Base-by-base conservation (phyloP, 176 grass and related monocot species). In the Pharus latifolius region DNA sequence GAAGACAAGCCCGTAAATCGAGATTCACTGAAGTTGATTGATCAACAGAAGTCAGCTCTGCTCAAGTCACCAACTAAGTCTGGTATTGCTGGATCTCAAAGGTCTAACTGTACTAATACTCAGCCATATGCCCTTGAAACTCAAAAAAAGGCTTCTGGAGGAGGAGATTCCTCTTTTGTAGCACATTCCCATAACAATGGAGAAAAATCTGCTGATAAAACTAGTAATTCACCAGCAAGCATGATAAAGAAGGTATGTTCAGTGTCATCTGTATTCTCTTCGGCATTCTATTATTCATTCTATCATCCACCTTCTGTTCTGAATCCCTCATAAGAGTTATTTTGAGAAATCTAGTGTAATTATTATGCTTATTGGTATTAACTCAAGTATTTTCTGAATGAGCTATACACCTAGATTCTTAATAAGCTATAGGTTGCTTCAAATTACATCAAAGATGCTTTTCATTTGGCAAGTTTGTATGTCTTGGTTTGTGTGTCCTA, bases 91-190 rank as follows among this genome's bases (percentile, higher is more conserved):
- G 61, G 60, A 68, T 61, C 68, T 3, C 72, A 71, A 23, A 80
- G 69, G 69, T 60, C 78, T 38, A 92, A 85, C 65, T 52, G 49
- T 31, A 80, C 78, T 45, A 69, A 88, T 72, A 77, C 84, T 61
- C 89, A 88, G 63, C 84, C 84, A 73, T 88, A 88, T 27, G 3
- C 44, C 7, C 81, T 85, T 67, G 80, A 77, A 79, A 63, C 84
- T 67, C 84, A 92, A 85, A 88, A 82, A 73, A 84, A 47, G 23
- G 70, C 59, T 27, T 84, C 82, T 69, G 70, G 54, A 49, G 49
- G 58, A 34, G 76, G 60, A 77, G 58, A 71, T 79, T 33, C 49
- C 45, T 47, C 55, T 67, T 67, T 14, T 37, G 78, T 49, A 30
- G 27, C 40, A 78, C 45, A 81, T 61, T 58, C 84, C 40, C 52